Base-by-base conservation (phyloP, 371 early-diverging fungal species). In the Mortierella sp. region DNA sequence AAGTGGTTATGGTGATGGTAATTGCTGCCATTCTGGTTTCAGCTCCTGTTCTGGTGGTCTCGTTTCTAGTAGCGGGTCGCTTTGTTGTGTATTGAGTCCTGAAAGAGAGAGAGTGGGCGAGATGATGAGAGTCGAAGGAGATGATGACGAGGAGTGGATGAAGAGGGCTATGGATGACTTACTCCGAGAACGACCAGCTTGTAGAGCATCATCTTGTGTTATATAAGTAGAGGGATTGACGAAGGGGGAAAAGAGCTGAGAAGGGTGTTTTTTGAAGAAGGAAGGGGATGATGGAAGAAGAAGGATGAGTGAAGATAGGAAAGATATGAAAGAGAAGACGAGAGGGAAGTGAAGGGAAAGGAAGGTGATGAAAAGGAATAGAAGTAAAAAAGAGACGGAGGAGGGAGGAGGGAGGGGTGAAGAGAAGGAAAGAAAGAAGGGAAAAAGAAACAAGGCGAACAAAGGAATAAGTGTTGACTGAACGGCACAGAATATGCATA, bases 111-210 rank as follows among this genome's bases (percentile, higher is more conserved):
- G 10, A 11, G 24, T 53, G 9, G n/a, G 44, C 22, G 55, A 44
- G 55, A 22, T n/a, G 69, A 43, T 34, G 40, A 29, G 48, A 26
- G n/a, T 37, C 34, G 10, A 16, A 22, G n/a, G 22, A 10, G 40
- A 34, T 39, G 52, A 50, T 22, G 58, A 6, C 31, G 22, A 48
- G 41, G n/a, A n/a, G n/a, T n/a, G n/a, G n/a, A n/a, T n/a, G n/a
- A n/a, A n/a, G n/a, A n/a, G n/a, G n/a, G n/a, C n/a, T n/a, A n/a
- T n/a, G n/a, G 45, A 19, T n/a, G 53, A 73, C 80, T 76, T 80
- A 80, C 80, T 52, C 77, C 82, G 68, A 77, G 82, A 63, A 81
- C 77, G 72, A 77, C 77, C 77, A 81, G 71, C 68, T 77, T 81
- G 53, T 77, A 77, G 78, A 77, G 82, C 77, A 80, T 72, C 80